These are phyloP conservation scores for Lipomyces lipofer DNA, from an alignment of 805 yeast genomes.

Conservation along the genomic window DNA sequence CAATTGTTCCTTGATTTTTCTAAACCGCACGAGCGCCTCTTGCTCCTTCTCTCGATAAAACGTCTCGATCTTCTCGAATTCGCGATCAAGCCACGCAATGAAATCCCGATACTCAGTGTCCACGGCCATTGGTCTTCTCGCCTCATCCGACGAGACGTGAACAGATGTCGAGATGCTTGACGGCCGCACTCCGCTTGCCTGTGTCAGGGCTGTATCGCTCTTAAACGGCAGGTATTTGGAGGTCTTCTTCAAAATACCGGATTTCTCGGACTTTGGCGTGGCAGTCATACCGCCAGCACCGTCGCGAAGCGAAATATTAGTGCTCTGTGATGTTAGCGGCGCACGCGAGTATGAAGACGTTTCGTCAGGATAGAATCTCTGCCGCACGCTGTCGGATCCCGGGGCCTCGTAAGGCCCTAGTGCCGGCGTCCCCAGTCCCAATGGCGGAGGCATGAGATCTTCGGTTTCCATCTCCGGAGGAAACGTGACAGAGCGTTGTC, in stretches of 20 bases:
- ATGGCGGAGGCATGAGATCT: conserved; percentile 6
- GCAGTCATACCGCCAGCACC: not conserved
- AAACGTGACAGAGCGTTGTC: conserved; percentile 20
- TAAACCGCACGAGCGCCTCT: conserved; percentile 58
- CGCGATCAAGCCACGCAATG: conserved; percentile 64
- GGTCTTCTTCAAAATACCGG: conserved; percentile 6
- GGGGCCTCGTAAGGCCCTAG: not conserved
- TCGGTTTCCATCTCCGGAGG: conserved; percentile 7
- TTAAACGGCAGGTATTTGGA: conserved; percentile 1
- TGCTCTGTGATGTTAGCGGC: not conserved
- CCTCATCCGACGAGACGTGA: conserved; percentile 10
- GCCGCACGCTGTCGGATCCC: not conserved
- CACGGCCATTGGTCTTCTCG: not conserved
- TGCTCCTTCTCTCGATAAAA: conserved; percentile 65
- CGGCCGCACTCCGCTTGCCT: not conserved
- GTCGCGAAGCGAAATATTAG: not conserved
- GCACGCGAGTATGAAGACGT: not conserved
- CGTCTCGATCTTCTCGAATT: conserved; percentile 57
- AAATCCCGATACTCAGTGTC: conserved; percentile 50
- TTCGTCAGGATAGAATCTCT: too few relatives aligned
- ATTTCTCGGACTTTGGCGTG: conserved; percentile 1
- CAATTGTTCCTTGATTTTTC: conserved; percentile 67
- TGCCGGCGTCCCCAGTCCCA: conserved; percentile 25
- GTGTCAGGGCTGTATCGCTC: not conserved
- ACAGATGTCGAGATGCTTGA: conserved; percentile 1